Evolutionary conservation across 345 rosid genomes (phyloP).

Genomic region (Acer yangbiense): DNA sequence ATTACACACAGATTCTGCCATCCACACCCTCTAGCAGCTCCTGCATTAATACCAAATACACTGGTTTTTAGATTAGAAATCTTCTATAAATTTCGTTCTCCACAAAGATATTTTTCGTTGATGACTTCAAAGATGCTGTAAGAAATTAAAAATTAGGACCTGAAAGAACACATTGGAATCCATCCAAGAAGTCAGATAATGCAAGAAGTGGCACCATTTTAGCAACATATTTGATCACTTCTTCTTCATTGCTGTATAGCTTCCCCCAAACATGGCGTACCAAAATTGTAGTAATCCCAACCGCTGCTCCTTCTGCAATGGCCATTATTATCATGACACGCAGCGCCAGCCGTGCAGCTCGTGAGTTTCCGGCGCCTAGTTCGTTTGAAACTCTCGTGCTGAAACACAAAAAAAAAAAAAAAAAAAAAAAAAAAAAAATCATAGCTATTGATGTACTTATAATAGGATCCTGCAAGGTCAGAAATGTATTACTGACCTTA

Average conservation of each 20-base stretch:
- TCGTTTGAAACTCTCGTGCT: slow-evolving; percentile 43
- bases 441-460: too few species aligned
- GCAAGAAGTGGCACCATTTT: slow-evolving; percentile 52
- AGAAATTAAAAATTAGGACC: slow-evolving; percentile 24
- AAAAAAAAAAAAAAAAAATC: too few species aligned
- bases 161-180: slow-evolving; percentile 51
- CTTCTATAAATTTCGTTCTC: too few species aligned
- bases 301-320: slow-evolving; percentile 39
- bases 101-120: too few species aligned
- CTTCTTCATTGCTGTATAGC: slow-evolving; percentile 47
- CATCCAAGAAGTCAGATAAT: slow-evolving; percentile 46
- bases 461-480: too few species aligned
- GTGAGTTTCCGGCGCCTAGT: slow-evolving; percentile 53
- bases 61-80: not conserved
- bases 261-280: slow-evolving; percentile 52
- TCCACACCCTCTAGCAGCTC: slow-evolving; percentile 60
- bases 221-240: slow-evolving; percentile 40
- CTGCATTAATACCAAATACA: slow-evolving; percentile 19
- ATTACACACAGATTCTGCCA: slow-evolving; percentile 48
- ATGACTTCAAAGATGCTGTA: not conserved
- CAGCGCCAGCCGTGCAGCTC: slow-evolving; percentile 47
- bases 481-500: slow-evolving; percentile 42
- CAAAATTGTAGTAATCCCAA: slow-evolving; percentile 42
- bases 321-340: slow-evolving; percentile 45
- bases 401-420: too few species aligned